Evolutionary conservation across 306 rosid species (phyloP).

Genomic region (Luffa acutangula): DNA sequence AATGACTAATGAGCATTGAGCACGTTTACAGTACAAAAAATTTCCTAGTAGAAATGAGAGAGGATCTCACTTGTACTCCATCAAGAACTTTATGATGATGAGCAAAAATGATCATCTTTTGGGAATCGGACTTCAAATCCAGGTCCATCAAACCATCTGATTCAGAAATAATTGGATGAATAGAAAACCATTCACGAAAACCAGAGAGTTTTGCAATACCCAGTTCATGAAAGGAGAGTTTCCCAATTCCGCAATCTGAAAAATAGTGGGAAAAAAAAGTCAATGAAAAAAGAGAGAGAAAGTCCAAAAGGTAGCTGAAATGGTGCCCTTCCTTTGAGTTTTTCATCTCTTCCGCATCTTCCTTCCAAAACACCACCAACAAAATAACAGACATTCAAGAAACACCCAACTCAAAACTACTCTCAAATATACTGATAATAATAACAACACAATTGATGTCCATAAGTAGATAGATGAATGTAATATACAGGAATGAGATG

Average conservation of each 20-base stretch:
- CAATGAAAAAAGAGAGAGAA: not conserved
- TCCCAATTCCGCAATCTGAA: conserved; percentile 26
- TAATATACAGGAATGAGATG: not conserved
- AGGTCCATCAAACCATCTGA: conserved; percentile 33
- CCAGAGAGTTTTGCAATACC: conserved; percentile 90
- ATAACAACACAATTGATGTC: not conserved
- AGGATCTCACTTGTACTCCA: conserved; percentile 59
- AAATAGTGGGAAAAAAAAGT: not conserved
- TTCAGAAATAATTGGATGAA: conserved; percentile 65
- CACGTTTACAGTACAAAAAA: not conserved
- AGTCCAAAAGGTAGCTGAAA: not conserved
- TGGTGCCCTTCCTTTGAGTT: not conserved
- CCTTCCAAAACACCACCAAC: not conserved
- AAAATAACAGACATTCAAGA: not conserved
- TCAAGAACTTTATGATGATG: conserved; percentile 95
- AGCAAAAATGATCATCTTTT: conserved; percentile 83
- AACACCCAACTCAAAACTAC: not conserved
- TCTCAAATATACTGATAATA: not conserved
- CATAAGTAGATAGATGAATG: not conserved
- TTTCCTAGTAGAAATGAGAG: not conserved
- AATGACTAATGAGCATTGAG: no score
- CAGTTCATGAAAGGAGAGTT: conserved; percentile 71
- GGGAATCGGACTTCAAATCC: conserved; percentile 31
- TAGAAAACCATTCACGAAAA: conserved; percentile 78
- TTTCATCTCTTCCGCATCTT: not conserved